phyloP scores from a whole-genome alignment of 2,329 filamentous ascomycete genomes.

The Beauveria caledonica region DNA sequence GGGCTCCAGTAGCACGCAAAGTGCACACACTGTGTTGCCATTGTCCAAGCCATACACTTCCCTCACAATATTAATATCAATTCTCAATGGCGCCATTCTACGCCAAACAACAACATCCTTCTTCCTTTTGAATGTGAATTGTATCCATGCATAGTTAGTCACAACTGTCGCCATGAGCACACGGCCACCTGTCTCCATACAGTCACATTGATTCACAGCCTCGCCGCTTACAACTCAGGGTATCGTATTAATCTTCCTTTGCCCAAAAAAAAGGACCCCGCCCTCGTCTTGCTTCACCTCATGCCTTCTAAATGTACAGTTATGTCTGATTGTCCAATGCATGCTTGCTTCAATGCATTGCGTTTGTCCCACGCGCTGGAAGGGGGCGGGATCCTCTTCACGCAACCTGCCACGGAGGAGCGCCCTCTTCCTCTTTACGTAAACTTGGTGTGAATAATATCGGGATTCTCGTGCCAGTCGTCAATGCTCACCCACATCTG shows the following conservation, averaged over 20 bases:
- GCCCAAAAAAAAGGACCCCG: conserved; percentile 2
- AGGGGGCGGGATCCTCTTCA: background rate
- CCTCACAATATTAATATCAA: background rate
- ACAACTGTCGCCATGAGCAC: background rate
- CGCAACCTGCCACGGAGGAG: background rate
- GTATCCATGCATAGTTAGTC: too few relatives aligned
- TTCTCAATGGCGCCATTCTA: background rate
- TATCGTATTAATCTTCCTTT: background rate
- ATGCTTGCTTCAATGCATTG: background rate
- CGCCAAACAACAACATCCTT: background rate
- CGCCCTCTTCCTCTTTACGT: conserved; percentile 44
- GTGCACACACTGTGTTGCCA: background rate
- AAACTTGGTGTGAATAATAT: conserved; percentile 98
- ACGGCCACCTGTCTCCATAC: background rate
- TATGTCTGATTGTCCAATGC: background rate
- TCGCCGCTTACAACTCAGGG: background rate
- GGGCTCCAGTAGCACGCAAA: conserved; percentile 3
- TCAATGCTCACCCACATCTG: conserved; percentile 99
- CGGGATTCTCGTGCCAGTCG: conserved; percentile 99
- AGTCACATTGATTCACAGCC: background rate
- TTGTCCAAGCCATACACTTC: background rate
- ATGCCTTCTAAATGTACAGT: conserved; percentile 5
- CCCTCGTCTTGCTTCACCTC: background rate
- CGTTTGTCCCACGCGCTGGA: background rate
- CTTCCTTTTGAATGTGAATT: background rate